A percentile compares a stretch with the other conserved stretches of the same genome.
These are phyloP conservation scores for Fusarium albosuccineum DNA, from an alignment of 2,329 filamentous ascomycete genomes.

Conservation along the genomic window DNA sequence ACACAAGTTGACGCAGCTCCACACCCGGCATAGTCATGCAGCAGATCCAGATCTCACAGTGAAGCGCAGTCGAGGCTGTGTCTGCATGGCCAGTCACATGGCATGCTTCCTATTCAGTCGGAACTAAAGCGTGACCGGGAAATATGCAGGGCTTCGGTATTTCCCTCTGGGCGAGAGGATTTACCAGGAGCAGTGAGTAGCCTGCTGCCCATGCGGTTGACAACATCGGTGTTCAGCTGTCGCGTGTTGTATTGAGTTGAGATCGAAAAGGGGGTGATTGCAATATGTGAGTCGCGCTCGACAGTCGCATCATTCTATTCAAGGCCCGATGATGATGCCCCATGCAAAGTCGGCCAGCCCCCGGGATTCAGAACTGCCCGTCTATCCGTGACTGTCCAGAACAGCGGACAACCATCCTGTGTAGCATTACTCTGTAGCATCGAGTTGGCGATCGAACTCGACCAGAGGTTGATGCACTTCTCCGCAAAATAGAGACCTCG, in stretches of 20 bases:
- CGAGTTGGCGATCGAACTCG: background rate
- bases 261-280: background rate
- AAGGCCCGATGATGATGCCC: background rate
- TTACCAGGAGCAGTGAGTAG: background rate
- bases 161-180: slow-evolving; percentile 27
- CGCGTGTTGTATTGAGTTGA: background rate
- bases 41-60: slow-evolving; percentile 23
- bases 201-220: background rate
- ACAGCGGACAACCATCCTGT: too few relatives aligned
- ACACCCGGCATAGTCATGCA: slow-evolving; percentile 6
- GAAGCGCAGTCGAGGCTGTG: slow-evolving; percentile 22
- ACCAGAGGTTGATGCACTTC: slow-evolving; percentile 15
- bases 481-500: slow-evolving; percentile 25
- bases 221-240: background rate
- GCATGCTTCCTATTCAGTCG: slow-evolving; percentile 29
- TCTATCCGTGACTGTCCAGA: too few relatives aligned
- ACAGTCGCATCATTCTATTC: background rate
- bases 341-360: background rate
- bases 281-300: background rate
- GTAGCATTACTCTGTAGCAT: background rate
- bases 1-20: background rate
- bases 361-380: too few relatives aligned
- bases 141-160: slow-evolving; percentile 26
- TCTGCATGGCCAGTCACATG: slow-evolving; percentile 34
- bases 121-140: slow-evolving; percentile 21